Evolutionary conservation across 139 green algal genomes (phyloP), one percentile per base, ranked within the genome.

Genomic region (Coccomyxa sp.): DNA sequence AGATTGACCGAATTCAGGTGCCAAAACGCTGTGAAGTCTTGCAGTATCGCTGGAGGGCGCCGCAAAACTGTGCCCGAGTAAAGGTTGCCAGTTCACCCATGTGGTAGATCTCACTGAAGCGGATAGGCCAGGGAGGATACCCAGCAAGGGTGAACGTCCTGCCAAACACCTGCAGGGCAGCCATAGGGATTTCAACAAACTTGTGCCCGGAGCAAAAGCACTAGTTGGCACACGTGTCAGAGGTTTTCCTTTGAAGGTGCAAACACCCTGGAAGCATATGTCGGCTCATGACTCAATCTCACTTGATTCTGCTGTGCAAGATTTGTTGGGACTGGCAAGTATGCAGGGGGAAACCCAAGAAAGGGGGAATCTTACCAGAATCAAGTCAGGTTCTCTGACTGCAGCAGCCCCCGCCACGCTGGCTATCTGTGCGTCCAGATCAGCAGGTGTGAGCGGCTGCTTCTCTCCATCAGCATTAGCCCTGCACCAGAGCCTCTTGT

Each of bases 41-140:
- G 71, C 59, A 74, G 59, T 82, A 87, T 15, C 78, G 57, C 38
- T 79, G 74, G 10, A 87, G 71, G 25, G 59, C 45, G 51, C 12
- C 27, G 13, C 68, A 25, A 30, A 87, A 10, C n/a, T 10, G n/a
- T 23, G 38, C 15, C 17, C 15, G 18, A 38, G 76, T 82, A 18
- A 88, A 66, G 13, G 18, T 14, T 10, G 31, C 31, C 27, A 92
- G 82, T 13, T 68, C 32, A 15, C 87, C 87, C 31, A 90, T 58
- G 21, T 84, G 77, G 76, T 89, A 92, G 0, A 92, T 83, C 32
- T 92, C 87, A 16, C 76, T 82, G 13, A 81, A 59, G 3, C 87
- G 77, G 45, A 88, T 28, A n/a, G 58, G 16, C 88, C 88, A 92
- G 17, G 88, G 67, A 27, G 88, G 87, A 66, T 89, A 92, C 16